Conservation (phyloP, 768 basidiomycete species). For the Holtermannia corniformis region DNA sequence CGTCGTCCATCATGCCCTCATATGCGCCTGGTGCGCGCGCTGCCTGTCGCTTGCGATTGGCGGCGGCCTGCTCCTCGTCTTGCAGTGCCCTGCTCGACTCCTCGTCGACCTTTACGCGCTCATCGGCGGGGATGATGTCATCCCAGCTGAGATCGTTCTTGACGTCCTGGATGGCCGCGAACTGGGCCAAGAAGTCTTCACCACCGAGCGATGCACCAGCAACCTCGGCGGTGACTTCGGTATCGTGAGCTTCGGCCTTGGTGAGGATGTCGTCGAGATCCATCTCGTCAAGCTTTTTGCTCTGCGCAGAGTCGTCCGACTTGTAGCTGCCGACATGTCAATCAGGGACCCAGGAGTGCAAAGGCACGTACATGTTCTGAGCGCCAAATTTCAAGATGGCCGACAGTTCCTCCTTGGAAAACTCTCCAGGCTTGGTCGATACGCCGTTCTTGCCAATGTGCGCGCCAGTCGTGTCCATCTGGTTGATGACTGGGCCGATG, state of each 20-base stretch:
- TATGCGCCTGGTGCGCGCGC: conserved; percentile 60
- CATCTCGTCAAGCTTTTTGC: conserved; percentile 95
- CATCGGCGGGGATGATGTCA: conserved; percentile 92
- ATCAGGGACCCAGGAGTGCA: background rate
- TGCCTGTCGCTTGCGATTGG: conserved; percentile 69
- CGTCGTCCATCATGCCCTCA: conserved; percentile 68
- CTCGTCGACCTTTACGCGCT: conserved; percentile 70
- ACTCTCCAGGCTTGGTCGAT: conserved; percentile 43
- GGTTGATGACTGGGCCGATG: conserved; percentile 79
- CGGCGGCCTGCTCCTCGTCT: conserved; percentile 56
- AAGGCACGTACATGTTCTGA: conserved; percentile 70
- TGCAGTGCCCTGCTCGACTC: conserved; percentile 62
- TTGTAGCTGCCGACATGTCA: conserved; percentile 60
- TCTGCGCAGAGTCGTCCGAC: conserved; percentile 87
- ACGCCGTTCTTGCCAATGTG: conserved; percentile 70
- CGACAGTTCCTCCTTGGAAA: conserved; percentile 81
- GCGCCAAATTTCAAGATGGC: conserved; percentile 98
- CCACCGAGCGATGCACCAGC: conserved; percentile 93
- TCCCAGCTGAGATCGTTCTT: conserved; percentile 96
- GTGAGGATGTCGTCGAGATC: conserved; percentile 97
- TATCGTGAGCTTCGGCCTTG: conserved; percentile 94
- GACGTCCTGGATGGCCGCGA: conserved; percentile 92
- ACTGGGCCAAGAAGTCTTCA: conserved; percentile 88
- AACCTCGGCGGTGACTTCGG: conserved; percentile 67
- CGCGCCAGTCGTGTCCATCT: conserved; percentile 98